phyloP scores from a whole-genome alignment of 768 basidiomycete genomes.

The Phanerodontia chrysosporium region DNA sequence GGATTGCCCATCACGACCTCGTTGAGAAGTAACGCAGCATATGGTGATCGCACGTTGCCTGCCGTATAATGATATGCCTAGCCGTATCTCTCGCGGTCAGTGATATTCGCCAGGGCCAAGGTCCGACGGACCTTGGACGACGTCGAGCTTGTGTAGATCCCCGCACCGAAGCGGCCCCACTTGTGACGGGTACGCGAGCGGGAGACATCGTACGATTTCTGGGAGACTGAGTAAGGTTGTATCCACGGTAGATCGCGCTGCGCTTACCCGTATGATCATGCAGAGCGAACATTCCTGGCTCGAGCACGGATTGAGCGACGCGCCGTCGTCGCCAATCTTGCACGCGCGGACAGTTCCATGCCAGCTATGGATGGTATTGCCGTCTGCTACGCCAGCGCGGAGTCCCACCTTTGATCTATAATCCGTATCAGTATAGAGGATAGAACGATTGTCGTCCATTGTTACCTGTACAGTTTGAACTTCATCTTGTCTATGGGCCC shows the following conservation, averaged over 20 bases:
- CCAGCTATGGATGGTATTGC: slow-evolving; percentile 1
- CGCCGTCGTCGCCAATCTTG: slow-evolving; percentile 2
- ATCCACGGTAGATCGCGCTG: no score
- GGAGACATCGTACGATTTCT: no score
- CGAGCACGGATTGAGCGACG: neutral
- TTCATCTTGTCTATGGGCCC: no score
- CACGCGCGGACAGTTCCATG: slow-evolving; percentile 11
- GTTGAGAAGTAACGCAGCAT: slow-evolving; percentile 7
- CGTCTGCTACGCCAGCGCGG: neutral
- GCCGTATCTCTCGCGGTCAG: neutral
- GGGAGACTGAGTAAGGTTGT: neutral
- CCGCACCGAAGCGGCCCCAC: slow-evolving; percentile 9
- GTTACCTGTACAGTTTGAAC: no score
- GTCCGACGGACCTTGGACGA: slow-evolving; percentile 7
- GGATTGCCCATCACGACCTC: slow-evolving; percentile 36
- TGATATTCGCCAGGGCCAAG: neutral
- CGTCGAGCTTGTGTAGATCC: slow-evolving; percentile 9
- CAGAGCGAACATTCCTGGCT: slow-evolving; percentile 1
- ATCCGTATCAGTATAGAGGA: no score
- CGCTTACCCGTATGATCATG: slow-evolving; percentile 4
- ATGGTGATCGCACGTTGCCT: neutral
- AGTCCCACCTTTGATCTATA: no score
- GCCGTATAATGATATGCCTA: slow-evolving; percentile 3
- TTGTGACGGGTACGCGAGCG: neutral
- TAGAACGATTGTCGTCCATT: no score